Base-by-base conservation (phyloP, 306 rosid species). In the Cicer chorassanicum region DNA sequence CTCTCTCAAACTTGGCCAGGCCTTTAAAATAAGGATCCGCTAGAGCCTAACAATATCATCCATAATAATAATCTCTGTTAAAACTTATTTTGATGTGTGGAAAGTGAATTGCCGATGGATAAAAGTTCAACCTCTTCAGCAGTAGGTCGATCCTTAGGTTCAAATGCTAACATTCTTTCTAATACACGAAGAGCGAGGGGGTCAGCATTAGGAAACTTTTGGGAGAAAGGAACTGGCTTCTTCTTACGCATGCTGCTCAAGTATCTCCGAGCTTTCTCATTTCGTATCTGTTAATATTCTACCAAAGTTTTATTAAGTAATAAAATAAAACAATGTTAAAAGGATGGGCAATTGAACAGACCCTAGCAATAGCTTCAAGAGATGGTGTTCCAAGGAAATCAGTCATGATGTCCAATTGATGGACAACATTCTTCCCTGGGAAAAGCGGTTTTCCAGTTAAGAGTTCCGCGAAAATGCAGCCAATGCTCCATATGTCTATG, bases 401-500 rank as follows among this genome's bases (percentile, higher is more conserved):
- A 45, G 97, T 92, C 99, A 95, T 95, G 72, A 95, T 82, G 80
- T 95, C 99, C 81, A 95, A 78, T 79, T 95, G 99, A 85, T 95
- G 99, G 63, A 95, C 99, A 43, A 95, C 96, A 79, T 95, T 95
- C 83, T 95, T 95, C 54, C 99, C 99, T 19, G 99, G 99, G 82
- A 95, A 95, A 79, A 95, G 98, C 64, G 99, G 97, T 53, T 95
- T 95, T 82, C 99, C 99, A 4, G 98, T 95, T 72, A 95, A 85
- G 79, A 95, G 99, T 86, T 95, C 99, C 0, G 99, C 89, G 44
- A 92, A 95, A 69, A 95, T 95, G 92, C 99, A 95, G 62, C 99
- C 99, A 80, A 95, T 95, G 90, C 99, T 95, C 99, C 99, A 95
- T 82, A 86, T 89, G 84, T 95, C 99, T 82, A 95, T 95, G 73